Percentiles rank a stretch among this genome's conserved stretches.
Evolutionary conservation across 2,329 filamentous ascomycete species (phyloP).

Genomic region (Paecilomyces sp.): DNA sequence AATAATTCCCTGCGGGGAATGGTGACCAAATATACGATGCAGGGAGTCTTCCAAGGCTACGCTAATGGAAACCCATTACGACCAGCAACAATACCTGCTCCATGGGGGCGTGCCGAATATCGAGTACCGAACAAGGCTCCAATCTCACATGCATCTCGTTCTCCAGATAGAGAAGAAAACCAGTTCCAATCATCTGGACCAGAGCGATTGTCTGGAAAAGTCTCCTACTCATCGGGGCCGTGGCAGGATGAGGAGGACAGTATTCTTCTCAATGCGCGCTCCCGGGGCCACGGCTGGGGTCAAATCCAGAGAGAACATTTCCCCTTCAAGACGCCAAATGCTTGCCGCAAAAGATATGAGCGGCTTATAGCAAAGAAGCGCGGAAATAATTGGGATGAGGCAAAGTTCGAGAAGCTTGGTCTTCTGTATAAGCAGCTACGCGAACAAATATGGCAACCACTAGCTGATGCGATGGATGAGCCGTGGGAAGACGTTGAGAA

Average conservation of each 20-base stretch:
- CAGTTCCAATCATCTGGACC: slow-evolving; percentile 1
- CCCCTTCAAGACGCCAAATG: slow-evolving; percentile 68
- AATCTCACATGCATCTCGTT: background rate
- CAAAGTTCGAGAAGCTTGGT: slow-evolving; percentile 67
- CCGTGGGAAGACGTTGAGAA: slow-evolving; percentile 65
- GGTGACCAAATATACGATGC: background rate
- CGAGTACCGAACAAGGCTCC: background rate
- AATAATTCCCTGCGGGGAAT: background rate
- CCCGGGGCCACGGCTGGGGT: slow-evolving; percentile 73
- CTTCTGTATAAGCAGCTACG: slow-evolving; percentile 73
- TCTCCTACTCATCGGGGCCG: slow-evolving; percentile 37
- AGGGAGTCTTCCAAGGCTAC: background rate
- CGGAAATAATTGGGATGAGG: slow-evolving; percentile 69
- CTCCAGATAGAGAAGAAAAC: background rate
- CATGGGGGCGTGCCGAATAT: background rate
- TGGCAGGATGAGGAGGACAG: slow-evolving; percentile 73
- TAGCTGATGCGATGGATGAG: slow-evolving; percentile 56
- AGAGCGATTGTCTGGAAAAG: background rate
- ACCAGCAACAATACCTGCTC: background rate
- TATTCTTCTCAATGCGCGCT: slow-evolving; percentile 62
- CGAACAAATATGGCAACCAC: slow-evolving; percentile 71
- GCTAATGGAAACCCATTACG: background rate
- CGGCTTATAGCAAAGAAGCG: slow-evolving; percentile 67
- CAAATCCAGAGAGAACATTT: slow-evolving; percentile 73
- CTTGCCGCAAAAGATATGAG: slow-evolving; percentile 84